Percentiles rank a stretch among this genome's conserved stretches.
These are phyloP conservation scores for Nigrograna mackinnonii DNA, from an alignment of 2,329 filamentous ascomycete species.

Conservation along the genomic window DNA sequence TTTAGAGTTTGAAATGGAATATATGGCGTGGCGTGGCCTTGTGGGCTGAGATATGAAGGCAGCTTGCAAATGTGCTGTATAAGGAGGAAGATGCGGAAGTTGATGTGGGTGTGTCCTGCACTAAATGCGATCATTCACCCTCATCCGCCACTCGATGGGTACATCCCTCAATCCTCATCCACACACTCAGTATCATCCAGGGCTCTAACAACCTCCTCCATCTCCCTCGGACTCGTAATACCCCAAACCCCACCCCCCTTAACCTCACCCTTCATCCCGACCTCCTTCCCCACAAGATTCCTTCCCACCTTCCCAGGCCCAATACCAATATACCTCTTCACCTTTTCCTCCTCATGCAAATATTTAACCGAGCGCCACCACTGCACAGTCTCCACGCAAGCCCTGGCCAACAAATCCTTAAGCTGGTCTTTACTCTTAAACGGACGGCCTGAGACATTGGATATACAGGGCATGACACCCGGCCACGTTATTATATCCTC, in stretches of 20 bases:
- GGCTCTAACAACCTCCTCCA: conserved; percentile 50
- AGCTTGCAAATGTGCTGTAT: too few species aligned
- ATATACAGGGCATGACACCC: conserved; percentile 74
- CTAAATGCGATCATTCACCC: not conserved
- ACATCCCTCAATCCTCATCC: conserved; percentile 36
- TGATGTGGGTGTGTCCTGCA: not conserved
- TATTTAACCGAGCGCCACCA: conserved; percentile 97
- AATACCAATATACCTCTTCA: conserved; percentile 86
- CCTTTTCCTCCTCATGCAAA: conserved; percentile 79
- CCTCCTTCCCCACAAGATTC: conserved; percentile 93
- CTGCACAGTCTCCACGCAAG: conserved; percentile 86
- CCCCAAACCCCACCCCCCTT: conserved; percentile 94
- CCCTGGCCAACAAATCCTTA: conserved; percentile 76
- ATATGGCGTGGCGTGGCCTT: too few species aligned
- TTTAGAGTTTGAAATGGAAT: too few species aligned
- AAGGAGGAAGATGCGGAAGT: not conserved
- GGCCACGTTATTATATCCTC: conserved; percentile 76
- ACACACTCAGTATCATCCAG: conserved; percentile 50
- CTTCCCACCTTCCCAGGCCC: conserved; percentile 92
- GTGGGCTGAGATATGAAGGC: too few species aligned
- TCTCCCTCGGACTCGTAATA: conserved; percentile 73
- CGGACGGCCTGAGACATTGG: conserved; percentile 81
- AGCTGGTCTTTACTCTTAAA: conserved; percentile 75
- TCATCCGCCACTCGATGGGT: too few species aligned
- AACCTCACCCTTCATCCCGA: conserved; percentile 80